Evolutionary conservation across 495 filamentous ascomycete genomes (phyloP), one percentile per base, ranked within the genome.

Genomic region (Monascus purpureus): DNA sequence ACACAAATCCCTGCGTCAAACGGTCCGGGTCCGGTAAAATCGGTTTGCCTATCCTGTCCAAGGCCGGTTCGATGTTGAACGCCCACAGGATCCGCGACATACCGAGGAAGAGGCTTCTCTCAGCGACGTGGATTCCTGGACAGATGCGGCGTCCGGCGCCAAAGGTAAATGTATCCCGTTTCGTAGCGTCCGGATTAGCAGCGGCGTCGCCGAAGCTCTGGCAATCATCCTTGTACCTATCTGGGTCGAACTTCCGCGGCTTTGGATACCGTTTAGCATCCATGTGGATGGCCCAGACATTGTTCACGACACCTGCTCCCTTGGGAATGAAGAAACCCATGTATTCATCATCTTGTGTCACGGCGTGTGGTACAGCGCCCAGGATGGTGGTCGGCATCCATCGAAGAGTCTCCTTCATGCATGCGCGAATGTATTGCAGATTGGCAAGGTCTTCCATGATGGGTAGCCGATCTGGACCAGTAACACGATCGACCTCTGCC

Each of bases 31-130:
- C 45, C 0, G 47, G 47, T 1, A 46, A 25, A 18, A 53, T 41
- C 1, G 22, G 27, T 13, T 22, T 14, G 0, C 48, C 49, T 2
- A 23, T 27, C 0, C 9, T 33, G 37, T 51, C 42, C 11, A 30
- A 17, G 3, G 18, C 31, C 1, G 40, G 45, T 25, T 29, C 17
- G 8, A 50, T 38, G 6, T 43, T 31, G 28, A 73, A 75, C 0
- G 56, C 68, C 71, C 73, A 76, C 14, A 75, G 36, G 15, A 75
- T 53, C n/a, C 65, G 49, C 8, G 68, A 51, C 16, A 69, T 56
- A 13, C 49, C 59, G 0, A 73, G 38, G 44, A 67, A 71, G 25
- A 76, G 39, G 9, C 52, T 63, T 8, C 52, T 42, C 37, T 57
- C 52, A 0, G 52, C 52, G 14, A 57, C 36, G 28, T 49, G 47